phyloP scores from a whole-genome alignment of 2,329 filamentous ascomycete species.

The Zopfia rhizophila region DNA sequence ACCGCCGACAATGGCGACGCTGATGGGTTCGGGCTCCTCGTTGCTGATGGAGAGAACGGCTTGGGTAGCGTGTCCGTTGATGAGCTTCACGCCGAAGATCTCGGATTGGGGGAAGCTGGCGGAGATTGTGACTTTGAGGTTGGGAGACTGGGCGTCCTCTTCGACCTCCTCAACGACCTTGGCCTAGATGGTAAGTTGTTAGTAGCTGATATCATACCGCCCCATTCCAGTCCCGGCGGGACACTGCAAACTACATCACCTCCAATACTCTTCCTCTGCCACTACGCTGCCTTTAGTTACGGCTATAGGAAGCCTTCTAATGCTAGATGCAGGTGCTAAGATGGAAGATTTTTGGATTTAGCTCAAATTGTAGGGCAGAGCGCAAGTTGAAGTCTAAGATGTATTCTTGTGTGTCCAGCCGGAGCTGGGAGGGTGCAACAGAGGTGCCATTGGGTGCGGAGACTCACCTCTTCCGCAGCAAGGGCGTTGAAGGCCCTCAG shows the following conservation, averaged over 20 bases:
- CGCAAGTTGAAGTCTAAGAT: too few species aligned
- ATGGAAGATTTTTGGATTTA: conserved; percentile 10
- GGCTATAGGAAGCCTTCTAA: too few species aligned
- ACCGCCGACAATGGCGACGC: conserved; percentile 80
- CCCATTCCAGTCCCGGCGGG: too few species aligned
- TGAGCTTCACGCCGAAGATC: conserved; percentile 93
- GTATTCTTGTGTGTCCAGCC: too few species aligned
- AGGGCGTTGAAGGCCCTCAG: conserved; percentile 73
- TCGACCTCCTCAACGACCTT: conserved; percentile 63
- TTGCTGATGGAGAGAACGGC: conserved; percentile 86
- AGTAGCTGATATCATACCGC: conserved; percentile 47
- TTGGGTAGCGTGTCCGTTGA: conserved; percentile 89
- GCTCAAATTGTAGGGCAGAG: conserved; percentile 22
- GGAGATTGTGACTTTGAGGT: conserved; percentile 64
- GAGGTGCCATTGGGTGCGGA: conserved; percentile 21
- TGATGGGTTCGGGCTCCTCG: conserved; percentile 79
- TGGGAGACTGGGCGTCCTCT: conserved; percentile 70
- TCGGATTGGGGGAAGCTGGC: conserved; percentile 73
- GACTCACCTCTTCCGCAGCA: conserved; percentile 70
- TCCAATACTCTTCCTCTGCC: too few species aligned
- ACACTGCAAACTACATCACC: too few species aligned
- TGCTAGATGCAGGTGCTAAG: conserved; percentile 31
- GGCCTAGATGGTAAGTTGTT: conserved; percentile 36
- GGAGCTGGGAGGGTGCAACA: too few species aligned
- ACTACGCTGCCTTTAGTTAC: too few species aligned